These are phyloP conservation scores for Metroxylon sagu DNA, from an alignment of 176 grass and related monocot genomes.

Conservation along the genomic window DNA sequence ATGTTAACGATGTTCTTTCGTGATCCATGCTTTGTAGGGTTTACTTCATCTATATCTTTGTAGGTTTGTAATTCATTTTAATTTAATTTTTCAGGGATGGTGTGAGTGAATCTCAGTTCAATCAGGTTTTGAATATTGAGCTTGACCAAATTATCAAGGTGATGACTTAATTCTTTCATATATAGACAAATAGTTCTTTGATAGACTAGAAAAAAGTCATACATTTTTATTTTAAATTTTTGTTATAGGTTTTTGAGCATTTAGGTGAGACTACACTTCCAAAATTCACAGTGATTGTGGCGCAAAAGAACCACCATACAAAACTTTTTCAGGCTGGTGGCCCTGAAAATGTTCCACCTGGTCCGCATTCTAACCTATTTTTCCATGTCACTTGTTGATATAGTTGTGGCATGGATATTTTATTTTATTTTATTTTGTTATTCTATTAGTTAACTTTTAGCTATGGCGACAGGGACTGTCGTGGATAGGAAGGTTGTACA, in stretches of 20 bases:
- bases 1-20: too few relatives aligned
- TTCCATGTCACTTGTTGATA: not conserved
- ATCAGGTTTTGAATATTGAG: slow-evolving; percentile 44
- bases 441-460: not conserved
- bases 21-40: too few relatives aligned
- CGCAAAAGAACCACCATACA: slow-evolving; percentile 61
- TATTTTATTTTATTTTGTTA: not conserved
- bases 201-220: not conserved
- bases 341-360: slow-evolving; percentile 35
- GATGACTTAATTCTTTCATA: slow-evolving; percentile 5
- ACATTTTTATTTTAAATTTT: not conserved
- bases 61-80: too few relatives aligned
- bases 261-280: slow-evolving; percentile 22
- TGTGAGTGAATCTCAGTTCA: slow-evolving; percentile 54
- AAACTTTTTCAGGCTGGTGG: slow-evolving; percentile 34
- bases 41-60: too few relatives aligned
- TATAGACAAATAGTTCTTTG: not conserved
- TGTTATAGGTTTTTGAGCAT: slow-evolving; percentile 40
- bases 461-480: slow-evolving; percentile 34
- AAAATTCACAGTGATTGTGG: slow-evolving; percentile 59
- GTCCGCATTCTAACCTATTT: slow-evolving; percentile 15
- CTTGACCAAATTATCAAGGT: slow-evolving; percentile 49
- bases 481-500: slow-evolving; percentile 51
- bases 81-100: slow-evolving; percentile 34
- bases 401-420: not conserved